Base-by-base conservation (phyloP, 106 monocot species). In the Amphibolis antarctica region DNA sequence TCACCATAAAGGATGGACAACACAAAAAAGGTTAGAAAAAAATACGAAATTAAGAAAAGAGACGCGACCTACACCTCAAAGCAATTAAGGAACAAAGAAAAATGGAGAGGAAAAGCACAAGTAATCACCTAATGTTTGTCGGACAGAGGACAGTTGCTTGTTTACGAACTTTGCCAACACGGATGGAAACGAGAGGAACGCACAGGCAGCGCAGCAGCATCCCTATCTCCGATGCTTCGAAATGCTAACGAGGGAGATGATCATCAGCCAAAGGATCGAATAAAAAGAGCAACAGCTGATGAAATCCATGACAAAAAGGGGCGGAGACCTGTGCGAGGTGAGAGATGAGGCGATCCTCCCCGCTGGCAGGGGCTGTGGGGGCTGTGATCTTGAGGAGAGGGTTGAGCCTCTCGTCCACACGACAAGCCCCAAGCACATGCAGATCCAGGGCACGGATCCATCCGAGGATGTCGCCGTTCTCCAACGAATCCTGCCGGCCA, bases 181-280 rank as follows among this genome's bases (percentile, higher is more conserved):
- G 88, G 51, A 94, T 77, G 53, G 94, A 89, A 48, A 94, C 89
- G 52, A 94, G 80, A 43, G 94, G 94, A 64, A 84, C 58, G 28
- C 86, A 94, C 66, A 94, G 68, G 74, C 89, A 94, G 56, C 94
- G 81, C 0, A 77, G 77, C 1, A 94, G 73, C 72, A 89, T 71
- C 52, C 81, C 86, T 44, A 94, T 73, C 66, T 94, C 89, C 18
- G 86, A 67, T 20, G 53, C 83, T 68, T 89, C 89, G 65, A 94
- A 89, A 70, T 89, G 86, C 94, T 94, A 83, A 0, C 27, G 28
- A 15, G 27, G 28, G 27, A 30, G 12, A 57, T 10, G 12, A 57
- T 10, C 15, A 28, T 14, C 27, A 57, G 17, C 14, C 22, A 60
- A 13, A 25, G 44, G 60, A 22, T 46, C 27, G 43, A 20, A 46